A percentile compares a stretch with the other conserved stretches of the same genome.
Conservation (phyloP, 2,329 filamentous ascomycete genomes). For the Penicillium sp. region DNA sequence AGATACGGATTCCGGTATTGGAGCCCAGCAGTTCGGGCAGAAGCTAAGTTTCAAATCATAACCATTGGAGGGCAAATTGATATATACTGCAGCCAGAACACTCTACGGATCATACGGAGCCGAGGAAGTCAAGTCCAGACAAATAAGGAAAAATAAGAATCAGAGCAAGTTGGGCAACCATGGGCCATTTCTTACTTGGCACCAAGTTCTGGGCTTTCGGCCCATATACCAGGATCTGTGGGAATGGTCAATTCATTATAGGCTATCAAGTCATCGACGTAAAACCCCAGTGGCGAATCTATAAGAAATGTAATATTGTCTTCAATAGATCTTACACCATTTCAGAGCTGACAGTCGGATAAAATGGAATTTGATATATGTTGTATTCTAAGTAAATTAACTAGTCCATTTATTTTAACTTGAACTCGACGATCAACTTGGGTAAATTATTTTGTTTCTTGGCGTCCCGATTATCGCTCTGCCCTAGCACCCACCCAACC, state of each 20-base stretch:
- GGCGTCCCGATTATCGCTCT: slow-evolving; percentile 25
- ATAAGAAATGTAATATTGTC: background rate
- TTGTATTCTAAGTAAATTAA: background rate
- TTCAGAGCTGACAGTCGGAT: background rate
- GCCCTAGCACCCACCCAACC: slow-evolving; percentile 16
- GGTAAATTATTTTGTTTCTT: slow-evolving; percentile 9
- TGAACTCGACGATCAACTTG: background rate
- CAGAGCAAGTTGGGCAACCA: slow-evolving; percentile 5
- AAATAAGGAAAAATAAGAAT: background rate
- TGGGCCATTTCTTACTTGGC: background rate
- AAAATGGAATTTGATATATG: slow-evolving; percentile 4
- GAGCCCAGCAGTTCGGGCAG: background rate
- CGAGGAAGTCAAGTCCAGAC: background rate
- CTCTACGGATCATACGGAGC: background rate
- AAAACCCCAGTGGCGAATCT: background rate
- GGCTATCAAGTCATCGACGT: slow-evolving; percentile 5
- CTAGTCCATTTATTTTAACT: background rate
- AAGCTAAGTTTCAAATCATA: background rate
- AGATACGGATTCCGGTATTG: background rate
- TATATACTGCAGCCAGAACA: background rate
- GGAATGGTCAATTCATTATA: background rate
- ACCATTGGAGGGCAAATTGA: background rate
- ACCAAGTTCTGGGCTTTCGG: background rate
- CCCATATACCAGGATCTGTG: background rate
- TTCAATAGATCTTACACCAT: background rate